Percentiles rank a stretch among this genome's conserved stretches.
These are phyloP conservation scores for Fusarium newnesense DNA, from an alignment of 2,329 filamentous ascomycete genomes.

Conservation along the genomic window DNA sequence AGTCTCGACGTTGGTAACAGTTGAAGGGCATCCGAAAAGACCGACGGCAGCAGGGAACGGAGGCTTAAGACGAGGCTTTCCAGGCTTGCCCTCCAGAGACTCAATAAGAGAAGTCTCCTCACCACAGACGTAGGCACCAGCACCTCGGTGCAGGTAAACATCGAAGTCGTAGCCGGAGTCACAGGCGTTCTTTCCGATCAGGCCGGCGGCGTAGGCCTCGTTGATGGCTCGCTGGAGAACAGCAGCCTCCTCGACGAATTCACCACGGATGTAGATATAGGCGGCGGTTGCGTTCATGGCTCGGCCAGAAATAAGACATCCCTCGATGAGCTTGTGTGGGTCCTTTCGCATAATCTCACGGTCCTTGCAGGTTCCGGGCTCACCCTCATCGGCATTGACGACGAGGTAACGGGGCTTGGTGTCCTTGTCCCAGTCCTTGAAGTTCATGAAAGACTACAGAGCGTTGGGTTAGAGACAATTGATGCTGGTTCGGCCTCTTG, in stretches of 20 bases:
- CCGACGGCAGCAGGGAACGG: conserved; percentile 97
- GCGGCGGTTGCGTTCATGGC: conserved; percentile 99
- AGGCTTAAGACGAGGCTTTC: conserved; percentile 98
- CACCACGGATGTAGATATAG: conserved; percentile 99
- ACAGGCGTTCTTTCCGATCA: conserved; percentile 99
- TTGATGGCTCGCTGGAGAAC: conserved; percentile 96
- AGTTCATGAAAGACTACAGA: conserved; percentile 96
- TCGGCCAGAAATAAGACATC: conserved; percentile 92
- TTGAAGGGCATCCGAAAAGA: conserved; percentile 97
- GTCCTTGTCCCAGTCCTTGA: conserved; percentile 99
- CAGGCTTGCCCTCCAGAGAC: conserved; percentile 97
- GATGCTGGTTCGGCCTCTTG: conserved; percentile 35
- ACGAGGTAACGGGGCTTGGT: conserved; percentile 95
- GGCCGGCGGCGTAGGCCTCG: conserved; percentile 92
- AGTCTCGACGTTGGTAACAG: conserved; percentile 98
- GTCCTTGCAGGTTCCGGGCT: conserved; percentile 99
- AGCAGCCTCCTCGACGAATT: conserved; percentile 96
- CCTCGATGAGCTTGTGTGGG: conserved; percentile 98
- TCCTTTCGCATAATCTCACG: conserved; percentile 99
- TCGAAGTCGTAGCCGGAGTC: conserved; percentile 98
- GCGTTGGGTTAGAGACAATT: conserved; percentile 34
- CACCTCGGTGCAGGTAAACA: conserved; percentile 94
- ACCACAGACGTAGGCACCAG: conserved; percentile 96
- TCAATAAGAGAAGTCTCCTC: conserved; percentile 99
- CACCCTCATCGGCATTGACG: conserved; percentile 98